Conservation (phyloP, 371 early-diverging fungal species). For the Chytridium lagenaria region DNA sequence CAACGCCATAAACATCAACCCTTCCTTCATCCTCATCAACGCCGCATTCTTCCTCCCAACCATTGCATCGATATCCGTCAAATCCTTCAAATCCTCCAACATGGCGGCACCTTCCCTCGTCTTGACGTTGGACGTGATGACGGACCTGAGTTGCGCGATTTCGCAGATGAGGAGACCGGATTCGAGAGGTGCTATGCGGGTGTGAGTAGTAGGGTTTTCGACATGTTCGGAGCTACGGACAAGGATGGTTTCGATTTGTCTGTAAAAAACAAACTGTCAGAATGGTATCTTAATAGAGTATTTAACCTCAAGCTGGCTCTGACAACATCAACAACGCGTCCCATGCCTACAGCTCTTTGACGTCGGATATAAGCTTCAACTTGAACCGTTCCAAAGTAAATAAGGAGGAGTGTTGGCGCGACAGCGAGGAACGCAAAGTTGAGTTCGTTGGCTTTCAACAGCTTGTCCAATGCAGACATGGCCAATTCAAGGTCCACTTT, state of each 20-base stretch:
- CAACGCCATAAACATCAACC: constrained; percentile 1
- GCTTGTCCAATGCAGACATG: constrained; percentile 91
- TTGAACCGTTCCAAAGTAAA: constrained; percentile 34
- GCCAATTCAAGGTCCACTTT: constrained; percentile 90
- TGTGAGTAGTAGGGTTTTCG: no score
- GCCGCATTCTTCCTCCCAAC: neutral
- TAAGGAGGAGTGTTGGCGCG: constrained; percentile 58
- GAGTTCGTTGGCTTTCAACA: constrained; percentile 92
- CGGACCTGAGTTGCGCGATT: neutral
- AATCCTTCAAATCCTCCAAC: neutral
- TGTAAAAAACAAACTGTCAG: no score
- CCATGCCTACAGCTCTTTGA: constrained; percentile 5
- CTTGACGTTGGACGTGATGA: neutral
- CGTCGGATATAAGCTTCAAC: neutral
- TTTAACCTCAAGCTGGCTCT: constrained; percentile 35
- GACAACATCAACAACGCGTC: constrained; percentile 23
- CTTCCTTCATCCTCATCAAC: neutral
- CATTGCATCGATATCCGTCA: neutral
- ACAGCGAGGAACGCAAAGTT: constrained; percentile 89
- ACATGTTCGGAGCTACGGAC: no score
- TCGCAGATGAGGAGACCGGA: neutral
- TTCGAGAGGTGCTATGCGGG: neutral
- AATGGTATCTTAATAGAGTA: neutral
- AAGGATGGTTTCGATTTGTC: no score
- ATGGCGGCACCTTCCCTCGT: neutral